Conservation (phyloP, 106 monocot species). For the Acorus gramineus region DNA sequence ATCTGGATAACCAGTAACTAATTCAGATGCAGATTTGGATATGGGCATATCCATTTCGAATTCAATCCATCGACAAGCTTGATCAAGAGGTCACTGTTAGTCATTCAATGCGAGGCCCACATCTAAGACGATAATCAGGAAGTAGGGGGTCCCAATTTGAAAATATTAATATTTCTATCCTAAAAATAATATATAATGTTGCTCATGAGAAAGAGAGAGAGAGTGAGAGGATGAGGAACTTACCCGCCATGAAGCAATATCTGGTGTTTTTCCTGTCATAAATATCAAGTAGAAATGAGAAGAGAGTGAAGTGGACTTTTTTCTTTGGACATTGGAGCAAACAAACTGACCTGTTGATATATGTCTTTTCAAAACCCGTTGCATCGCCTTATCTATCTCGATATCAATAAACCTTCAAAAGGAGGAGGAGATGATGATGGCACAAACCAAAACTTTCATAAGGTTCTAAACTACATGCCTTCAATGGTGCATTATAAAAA, state of each 20-base stretch:
- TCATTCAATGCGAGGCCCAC: no score
- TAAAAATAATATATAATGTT: no score
- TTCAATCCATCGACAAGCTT: no score
- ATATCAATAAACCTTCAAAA: slow-evolving; percentile 68
- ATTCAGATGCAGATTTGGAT: no score
- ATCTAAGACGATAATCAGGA: no score
- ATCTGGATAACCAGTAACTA: no score
- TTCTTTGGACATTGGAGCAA: background rate
- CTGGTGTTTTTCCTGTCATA: slow-evolving; percentile 56
- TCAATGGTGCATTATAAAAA: background rate
- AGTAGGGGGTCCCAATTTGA: no score
- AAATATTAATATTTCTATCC: no score
- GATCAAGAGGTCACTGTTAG: no score
- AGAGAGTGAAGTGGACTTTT: background rate
- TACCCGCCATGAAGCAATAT: slow-evolving; percentile 74
- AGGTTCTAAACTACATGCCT: background rate
- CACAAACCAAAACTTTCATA: background rate
- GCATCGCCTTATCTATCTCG: slow-evolving; percentile 65
- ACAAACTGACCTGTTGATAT: slow-evolving; percentile 64
- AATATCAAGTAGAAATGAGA: background rate
- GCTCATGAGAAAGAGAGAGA: no score
- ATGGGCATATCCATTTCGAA: no score
- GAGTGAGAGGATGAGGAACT: background rate
- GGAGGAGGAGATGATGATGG: background rate
- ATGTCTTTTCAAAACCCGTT: slow-evolving; percentile 69